Evolutionary conservation across 495 filamentous ascomycete species (phyloP), one percentile per base, ranked within the genome.

Genomic region (Penicillium antarcticum): DNA sequence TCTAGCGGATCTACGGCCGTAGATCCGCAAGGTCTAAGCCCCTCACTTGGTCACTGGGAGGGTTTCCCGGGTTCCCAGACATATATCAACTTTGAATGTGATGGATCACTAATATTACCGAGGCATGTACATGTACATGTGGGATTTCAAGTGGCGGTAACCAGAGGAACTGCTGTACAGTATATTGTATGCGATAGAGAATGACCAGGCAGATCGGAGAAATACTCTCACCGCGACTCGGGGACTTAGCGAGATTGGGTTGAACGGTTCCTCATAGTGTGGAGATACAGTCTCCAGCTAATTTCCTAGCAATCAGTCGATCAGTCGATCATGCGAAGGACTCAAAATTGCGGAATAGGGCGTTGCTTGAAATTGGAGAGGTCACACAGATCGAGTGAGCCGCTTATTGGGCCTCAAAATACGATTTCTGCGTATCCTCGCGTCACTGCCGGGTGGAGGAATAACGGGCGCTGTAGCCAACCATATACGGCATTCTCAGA

Each of bases 381-480:
- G 42, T 45, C 29, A 43, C 41, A 29, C 41, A 29, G 38, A 14
- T 14, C 10, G 8, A 42, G 8, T 29, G 26, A 29, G 9, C 6
- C 26, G 26, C 26, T 10, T 29, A 29, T 10, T 23, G 21, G 21
- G 21, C 21, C 4, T 23, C 21, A 23, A 23, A 23, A 5, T 29
- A 29, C 26, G 2, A 29, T 29, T 29, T 29, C 8, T 29, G 26
- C 26, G 26, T 29, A 29, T 29, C 26, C 26, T 55, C 55, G 46
- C 52, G 59, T 60, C 57, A 53, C 49, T 45, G 26, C 53, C 48
- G 57, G 33, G 53, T 59, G 60, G 51, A 53, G 39, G 48, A 26
- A 57, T 63, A 60, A 63, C 60, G 55, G 57, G n/a, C 24, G 12
- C 33, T 35, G 23, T 41, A 47, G 45, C 60, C 60, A 63, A 56